Evolutionary conservation across 78 protist species (phyloP), one percentile per base, ranked within the genome.

Genomic region (Paratrimastix pyriformis): DNA sequence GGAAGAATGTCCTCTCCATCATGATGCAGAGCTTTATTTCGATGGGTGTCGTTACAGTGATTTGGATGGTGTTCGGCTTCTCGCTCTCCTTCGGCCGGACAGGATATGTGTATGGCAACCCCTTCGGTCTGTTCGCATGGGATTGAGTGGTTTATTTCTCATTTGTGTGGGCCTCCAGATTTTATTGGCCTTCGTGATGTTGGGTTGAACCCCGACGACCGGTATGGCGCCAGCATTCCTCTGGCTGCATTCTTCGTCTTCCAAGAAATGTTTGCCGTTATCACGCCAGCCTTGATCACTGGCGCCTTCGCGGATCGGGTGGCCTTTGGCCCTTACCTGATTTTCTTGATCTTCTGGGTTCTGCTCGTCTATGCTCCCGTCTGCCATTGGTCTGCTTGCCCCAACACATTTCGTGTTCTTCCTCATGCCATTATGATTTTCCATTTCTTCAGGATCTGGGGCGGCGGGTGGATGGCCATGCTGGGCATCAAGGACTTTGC

Each of bases 251-350:
- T 65, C 35, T 15, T 65, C 57, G 24, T 21, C 13, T 65, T 44
- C 72, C 42, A 65, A 55, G 57, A 44, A 13, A 65, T 44, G 57
- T 65, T 65, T 55, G 72, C 72, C 9, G 44, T 65, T 55, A 65
- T 65, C 21, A 65, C 72, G 3, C 72, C 72, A 29, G 72, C 72
- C n/a, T 55, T 65, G 29, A 44, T 65, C 55, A 44, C 37, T 3
- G 72, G 72, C 21, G 50, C 72, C 40, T 44, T 65, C 24, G 72
- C 72, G 2, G 72, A 65, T 9, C 72, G 72, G 1, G 44, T 65
- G 72, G 33, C 38, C 50, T 44, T 65, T 55, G 35, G 18, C 3
- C 30, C 72, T 32, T 29, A 44, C 42, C 72, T 65, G 18, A 13
- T 44, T 38, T 65, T 65, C 72, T 44, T 65, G 57, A 13, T 35